Percentiles rank a stretch among this genome's conserved stretches.
Evolutionary conservation across 2,329 filamentous ascomycete genomes (phyloP).

Genomic region (Ophiostoma sp.): DNA sequence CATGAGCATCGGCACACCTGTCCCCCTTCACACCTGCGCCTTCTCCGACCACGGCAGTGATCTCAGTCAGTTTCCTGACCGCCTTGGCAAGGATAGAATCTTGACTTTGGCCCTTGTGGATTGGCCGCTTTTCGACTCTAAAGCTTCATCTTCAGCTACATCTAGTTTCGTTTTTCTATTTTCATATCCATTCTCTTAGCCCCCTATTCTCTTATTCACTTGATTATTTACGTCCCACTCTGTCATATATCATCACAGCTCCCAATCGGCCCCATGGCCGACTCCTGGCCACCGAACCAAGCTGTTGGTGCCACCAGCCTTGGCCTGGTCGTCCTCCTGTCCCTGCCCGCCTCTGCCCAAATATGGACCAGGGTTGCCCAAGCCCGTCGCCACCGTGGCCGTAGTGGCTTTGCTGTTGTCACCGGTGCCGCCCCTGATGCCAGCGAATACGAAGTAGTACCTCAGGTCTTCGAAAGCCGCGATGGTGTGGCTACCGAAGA

Average conservation of each 20-base stretch:
- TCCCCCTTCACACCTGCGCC: background rate
- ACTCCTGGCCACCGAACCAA: constrained; percentile 3
- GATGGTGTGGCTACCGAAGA: constrained; percentile 35
- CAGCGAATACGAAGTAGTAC: constrained; percentile 28
- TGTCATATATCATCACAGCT: background rate
- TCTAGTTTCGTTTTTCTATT: background rate
- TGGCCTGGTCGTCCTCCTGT: constrained; percentile 25
- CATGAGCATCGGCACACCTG: background rate
- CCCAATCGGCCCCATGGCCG: constrained; percentile 6
- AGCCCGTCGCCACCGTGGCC: constrained; percentile 22
- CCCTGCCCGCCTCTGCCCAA: constrained; percentile 27
- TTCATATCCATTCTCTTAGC: background rate
- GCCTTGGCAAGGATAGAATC: background rate
- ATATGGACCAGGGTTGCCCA: constrained; percentile 21
- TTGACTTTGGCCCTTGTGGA: background rate
- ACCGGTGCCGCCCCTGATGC: constrained; percentile 14
- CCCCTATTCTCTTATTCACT: background rate
- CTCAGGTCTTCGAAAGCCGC: constrained; percentile 32
- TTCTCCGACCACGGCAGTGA: background rate
- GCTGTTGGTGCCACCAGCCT: constrained; percentile 25
- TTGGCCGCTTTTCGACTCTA: background rate
- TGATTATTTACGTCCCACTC: background rate
- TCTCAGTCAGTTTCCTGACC: background rate
- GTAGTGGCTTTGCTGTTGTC: constrained; percentile 9
- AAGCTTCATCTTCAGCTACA: background rate